Percentiles rank a stretch among this genome's conserved stretches.
These are phyloP conservation scores for Thuja plicata DNA, from an alignment of 83 land plant species.

Conservation along the genomic window DNA sequence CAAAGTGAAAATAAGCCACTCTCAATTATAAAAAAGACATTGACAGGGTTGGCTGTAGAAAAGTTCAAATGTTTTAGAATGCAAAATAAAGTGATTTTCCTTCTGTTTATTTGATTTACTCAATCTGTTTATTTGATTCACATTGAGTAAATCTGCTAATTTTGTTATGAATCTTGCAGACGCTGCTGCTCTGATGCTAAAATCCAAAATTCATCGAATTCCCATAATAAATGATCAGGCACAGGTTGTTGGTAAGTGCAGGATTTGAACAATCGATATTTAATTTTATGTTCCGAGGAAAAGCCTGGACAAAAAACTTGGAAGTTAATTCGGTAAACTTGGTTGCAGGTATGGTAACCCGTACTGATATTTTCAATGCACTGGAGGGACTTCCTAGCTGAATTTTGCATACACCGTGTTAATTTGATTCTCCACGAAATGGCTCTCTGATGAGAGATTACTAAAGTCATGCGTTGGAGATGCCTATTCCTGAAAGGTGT, in stretches of 20 bases:
- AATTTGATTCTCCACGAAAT: not conserved
- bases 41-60: not conserved
- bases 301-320: not conserved
- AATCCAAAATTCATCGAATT: constrained; percentile 66
- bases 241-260: constrained; percentile 62
- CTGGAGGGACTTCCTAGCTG: constrained; percentile 35
- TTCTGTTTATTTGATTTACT: not conserved
- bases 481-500: not conserved
- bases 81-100: not conserved
- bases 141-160: not conserved
- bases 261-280: not conserved
- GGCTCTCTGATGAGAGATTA: not conserved
- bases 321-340: not conserved
- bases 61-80: constrained; percentile 8
- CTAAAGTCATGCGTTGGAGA: not conserved
- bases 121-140: not conserved
- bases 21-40: not conserved
- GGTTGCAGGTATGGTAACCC: constrained; percentile 59
- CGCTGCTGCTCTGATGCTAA: constrained; percentile 77
- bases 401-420: not conserved
- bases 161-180: constrained; percentile 29
- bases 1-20: not conserved
- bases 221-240: constrained; percentile 60
- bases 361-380: constrained; percentile 67
- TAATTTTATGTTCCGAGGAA: not conserved